Base-by-base conservation (phyloP, 176 grass and related monocot genomes). In the Musa troglodytarum region DNA sequence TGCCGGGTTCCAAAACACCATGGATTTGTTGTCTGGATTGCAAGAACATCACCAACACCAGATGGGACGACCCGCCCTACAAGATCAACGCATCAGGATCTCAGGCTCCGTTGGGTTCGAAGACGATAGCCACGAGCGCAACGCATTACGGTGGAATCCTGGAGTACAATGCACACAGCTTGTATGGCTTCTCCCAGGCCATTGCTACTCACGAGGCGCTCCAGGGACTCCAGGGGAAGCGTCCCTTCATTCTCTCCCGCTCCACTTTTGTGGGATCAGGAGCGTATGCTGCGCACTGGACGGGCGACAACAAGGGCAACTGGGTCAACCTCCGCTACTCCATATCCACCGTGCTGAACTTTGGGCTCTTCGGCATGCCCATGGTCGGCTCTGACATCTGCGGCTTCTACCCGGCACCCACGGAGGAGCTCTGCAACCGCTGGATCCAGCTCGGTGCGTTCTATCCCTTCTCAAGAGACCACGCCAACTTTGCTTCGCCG, bases 381-480 rank as follows among this genome's bases (percentile, higher is more conserved):
- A 97, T 97, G 93, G 90, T 93, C 5, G 93, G 93, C 53, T 52
- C 93, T 0, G 93, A 97, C 34, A 93, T 93, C 66, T 97, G 93
- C 3, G 93, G 90, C 1, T 93, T 97, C 83, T 97, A 97, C 85
- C 93, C 90, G 11, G 50, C 85, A 9, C 85, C 87, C 0, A 81
- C 84, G 0, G 93, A 97, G 85, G 93, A 97, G 79, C 85, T 97
- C 1, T 97, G 93, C 85, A 97, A 87, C 81, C 85, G 93, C 16
- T 97, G 93, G 93, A 97, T 97, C 10, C 81, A 97, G 85, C 83
- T 97, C 10, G 93, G 93, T 12, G 93, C 93, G 0, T 97, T 97
- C 82, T 97, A 97, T 78, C 93, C 93, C 0, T 97, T 97, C 81
- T 97, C 93, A 19, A 79, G 93, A 77, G 93, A 97, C 55, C 93